phyloP scores from a whole-genome alignment of 2,329 filamentous ascomycete genomes.

The Aspergillus melleus region DNA sequence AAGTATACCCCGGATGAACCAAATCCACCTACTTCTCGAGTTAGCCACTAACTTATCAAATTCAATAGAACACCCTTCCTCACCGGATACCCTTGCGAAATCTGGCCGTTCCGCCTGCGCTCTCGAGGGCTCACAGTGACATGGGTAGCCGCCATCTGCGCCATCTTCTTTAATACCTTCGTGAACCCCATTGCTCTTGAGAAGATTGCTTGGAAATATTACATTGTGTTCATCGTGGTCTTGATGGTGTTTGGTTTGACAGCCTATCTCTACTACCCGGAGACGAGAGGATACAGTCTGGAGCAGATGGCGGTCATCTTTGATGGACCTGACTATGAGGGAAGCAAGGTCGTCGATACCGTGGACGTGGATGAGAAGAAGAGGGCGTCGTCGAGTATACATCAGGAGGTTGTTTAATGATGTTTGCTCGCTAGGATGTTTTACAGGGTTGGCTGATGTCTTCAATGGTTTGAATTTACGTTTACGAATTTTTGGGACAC shows the following conservation, averaged over 20 bases:
- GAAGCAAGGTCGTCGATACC: no score
- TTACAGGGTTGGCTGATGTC: no score
- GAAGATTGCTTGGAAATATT: conserved; percentile 24
- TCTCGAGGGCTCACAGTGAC: conserved; percentile 25
- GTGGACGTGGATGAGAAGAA: no score
- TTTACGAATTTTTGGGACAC: no score
- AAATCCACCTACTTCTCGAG: no score
- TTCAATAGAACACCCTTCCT: conserved; percentile 18
- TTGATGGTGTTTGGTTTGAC: conserved; percentile 9
- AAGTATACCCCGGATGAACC: no score
- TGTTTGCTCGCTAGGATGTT: no score
- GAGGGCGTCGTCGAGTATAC: no score
- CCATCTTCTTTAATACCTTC: conserved; percentile 23
- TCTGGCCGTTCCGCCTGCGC: conserved; percentile 26
- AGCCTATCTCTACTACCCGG: conserved; percentile 13
- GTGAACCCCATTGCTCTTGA: conserved; percentile 24
- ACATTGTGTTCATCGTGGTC: conserved; percentile 22
- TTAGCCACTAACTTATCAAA: no score
- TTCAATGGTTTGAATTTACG: no score
- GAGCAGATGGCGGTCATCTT: conserved; percentile 17
- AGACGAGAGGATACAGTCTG: conserved; percentile 14
- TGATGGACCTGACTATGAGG: not conserved
- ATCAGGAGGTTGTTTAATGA: no score
- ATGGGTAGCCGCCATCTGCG: conserved; percentile 14
- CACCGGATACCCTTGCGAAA: conserved; percentile 24